Evolutionary conservation across 495 filamentous ascomycete species (phyloP), one percentile per base, ranked within the genome.

Genomic region (Penicillium bialowiezense): DNA sequence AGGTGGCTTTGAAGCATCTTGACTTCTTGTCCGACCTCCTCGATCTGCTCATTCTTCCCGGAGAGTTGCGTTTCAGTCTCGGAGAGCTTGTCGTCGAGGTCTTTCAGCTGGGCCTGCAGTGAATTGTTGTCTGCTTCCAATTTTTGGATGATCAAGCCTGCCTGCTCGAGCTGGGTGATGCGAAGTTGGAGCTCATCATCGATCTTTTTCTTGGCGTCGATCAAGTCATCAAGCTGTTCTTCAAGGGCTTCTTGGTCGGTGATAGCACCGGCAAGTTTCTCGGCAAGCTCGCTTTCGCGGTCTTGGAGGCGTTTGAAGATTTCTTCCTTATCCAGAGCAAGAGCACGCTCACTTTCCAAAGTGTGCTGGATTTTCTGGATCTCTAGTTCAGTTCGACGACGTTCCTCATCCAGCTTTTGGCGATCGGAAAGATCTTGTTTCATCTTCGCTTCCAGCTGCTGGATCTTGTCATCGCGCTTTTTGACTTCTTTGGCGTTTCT

Each of bases 291-390:
- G 3, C 84, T 82, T 63, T 97, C 93, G 19, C 92, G 84, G 29
- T 86, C 64, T 60, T 96, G 92, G n/a, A 97, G 75, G 14, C 95
- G 81, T 62, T 91, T 93, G 73, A 97, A 97, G 31, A 99, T 97
- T 52, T 97, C 93, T 55, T 99, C 95, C 62, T 97, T 99, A 65
- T 99, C 95, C 7, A 99, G 74, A 0, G 95, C 95, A 23, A 99
- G 73, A 17, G 91, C 88, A 44, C 95, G 83, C 68, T 99, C 95
- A 51, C 91, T 96, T 68, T 99, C 95, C 8, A 99, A 72, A 1
- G 87, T 95, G 50, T 97, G 87, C 58, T 96, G 90, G 26, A 97
- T 86, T 15, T 88, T 83, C 52, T 91, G 84, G 43, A 97, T 82
- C 60, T 97, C 93, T 17, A 83, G 74, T 48, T 97, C 87, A 6